Conservation (phyloP, 768 basidiomycete genomes). For the Tephrocybe rancida region DNA sequence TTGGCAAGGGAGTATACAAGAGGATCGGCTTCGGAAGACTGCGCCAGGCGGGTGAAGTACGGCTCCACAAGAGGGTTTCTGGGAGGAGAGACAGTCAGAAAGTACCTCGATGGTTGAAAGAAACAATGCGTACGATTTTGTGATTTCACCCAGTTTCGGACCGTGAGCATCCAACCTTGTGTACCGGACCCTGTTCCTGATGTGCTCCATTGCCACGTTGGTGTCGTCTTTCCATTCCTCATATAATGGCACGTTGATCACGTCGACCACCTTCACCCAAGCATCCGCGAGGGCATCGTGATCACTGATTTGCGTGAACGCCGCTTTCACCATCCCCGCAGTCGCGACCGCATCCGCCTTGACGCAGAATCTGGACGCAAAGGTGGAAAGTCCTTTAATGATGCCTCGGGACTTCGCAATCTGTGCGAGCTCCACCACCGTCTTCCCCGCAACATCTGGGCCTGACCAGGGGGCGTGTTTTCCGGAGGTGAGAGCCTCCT, state of each 20-base stretch:
- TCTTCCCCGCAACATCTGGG: slow-evolving; percentile 57
- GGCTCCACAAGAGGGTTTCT: slow-evolving; percentile 87
- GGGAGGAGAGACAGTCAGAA: slow-evolving; percentile 3
- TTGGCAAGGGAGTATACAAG: slow-evolving; percentile 84
- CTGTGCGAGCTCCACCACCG: slow-evolving; percentile 65
- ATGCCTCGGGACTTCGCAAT: slow-evolving; percentile 55
- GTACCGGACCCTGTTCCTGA: slow-evolving; percentile 79
- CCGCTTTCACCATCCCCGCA: slow-evolving; percentile 76
- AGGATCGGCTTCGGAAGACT: slow-evolving; percentile 43
- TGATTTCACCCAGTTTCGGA: slow-evolving; percentile 82
- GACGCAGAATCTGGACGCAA: slow-evolving; percentile 70
- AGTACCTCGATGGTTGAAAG: neutral
- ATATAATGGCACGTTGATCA: slow-evolving; percentile 88
- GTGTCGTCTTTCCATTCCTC: slow-evolving; percentile 85
- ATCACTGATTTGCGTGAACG: slow-evolving; percentile 51
- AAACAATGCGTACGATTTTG: slow-evolving; percentile 52
- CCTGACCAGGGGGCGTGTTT: slow-evolving; percentile 63
- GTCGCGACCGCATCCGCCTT: slow-evolving; percentile 64
- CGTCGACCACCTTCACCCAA: slow-evolving; percentile 82
- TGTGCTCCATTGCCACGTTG: slow-evolving; percentile 69
- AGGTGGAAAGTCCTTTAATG: slow-evolving; percentile 59
- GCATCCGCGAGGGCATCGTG: slow-evolving; percentile 60
- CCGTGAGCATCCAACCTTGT: slow-evolving; percentile 82
- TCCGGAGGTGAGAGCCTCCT: slow-evolving; percentile 50
- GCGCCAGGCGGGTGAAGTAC: slow-evolving; percentile 86